Percentiles rank a stretch among this genome's conserved stretches.
Conservation (phyloP, 2,329 filamentous ascomycete genomes). For the Xylariaceae sp. region DNA sequence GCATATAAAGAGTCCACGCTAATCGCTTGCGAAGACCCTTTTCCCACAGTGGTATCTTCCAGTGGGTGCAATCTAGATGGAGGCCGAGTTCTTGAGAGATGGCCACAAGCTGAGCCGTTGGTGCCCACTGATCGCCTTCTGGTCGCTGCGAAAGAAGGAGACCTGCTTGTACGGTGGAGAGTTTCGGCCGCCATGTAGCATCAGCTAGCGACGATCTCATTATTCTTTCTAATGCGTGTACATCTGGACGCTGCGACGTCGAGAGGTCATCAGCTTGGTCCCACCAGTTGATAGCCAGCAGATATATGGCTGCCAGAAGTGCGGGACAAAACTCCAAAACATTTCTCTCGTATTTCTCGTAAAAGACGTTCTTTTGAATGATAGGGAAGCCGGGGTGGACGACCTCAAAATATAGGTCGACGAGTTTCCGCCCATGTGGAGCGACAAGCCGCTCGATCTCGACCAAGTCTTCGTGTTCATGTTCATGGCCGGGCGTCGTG, state of each 20-base stretch:
- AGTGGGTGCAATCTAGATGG: constrained; percentile 79
- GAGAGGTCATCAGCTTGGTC: constrained; percentile 66
- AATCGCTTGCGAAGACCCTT: constrained; percentile 78
- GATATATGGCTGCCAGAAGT: constrained; percentile 75
- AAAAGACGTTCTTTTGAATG: constrained; percentile 74
- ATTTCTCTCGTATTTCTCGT: constrained; percentile 71
- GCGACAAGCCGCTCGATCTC: constrained; percentile 73
- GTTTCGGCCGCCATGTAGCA: constrained; percentile 76
- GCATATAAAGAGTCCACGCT: constrained; percentile 90
- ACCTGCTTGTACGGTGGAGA: constrained; percentile 75
- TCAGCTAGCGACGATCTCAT: constrained; percentile 69
- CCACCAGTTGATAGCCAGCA: constrained; percentile 87
- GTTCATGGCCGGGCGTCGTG: constrained; percentile 67
- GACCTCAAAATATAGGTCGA: constrained; percentile 77
- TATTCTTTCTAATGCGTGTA: constrained; percentile 68
- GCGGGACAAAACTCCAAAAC: constrained; percentile 72
- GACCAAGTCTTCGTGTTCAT: constrained; percentile 63
- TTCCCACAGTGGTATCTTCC: constrained; percentile 88
- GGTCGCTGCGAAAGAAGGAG: constrained; percentile 70
- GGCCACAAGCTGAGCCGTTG: constrained; percentile 83
- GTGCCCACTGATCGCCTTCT: constrained; percentile 74
- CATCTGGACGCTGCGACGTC: constrained; percentile 63
- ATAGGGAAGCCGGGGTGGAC: constrained; percentile 81
- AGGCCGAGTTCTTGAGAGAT: constrained; percentile 83
- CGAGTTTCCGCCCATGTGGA: constrained; percentile 70